A percentile compares a stretch with the other conserved stretches of the same genome.
Conservation (phyloP, 352 stramenopile species). For the Pythium utonaiense region DNA sequence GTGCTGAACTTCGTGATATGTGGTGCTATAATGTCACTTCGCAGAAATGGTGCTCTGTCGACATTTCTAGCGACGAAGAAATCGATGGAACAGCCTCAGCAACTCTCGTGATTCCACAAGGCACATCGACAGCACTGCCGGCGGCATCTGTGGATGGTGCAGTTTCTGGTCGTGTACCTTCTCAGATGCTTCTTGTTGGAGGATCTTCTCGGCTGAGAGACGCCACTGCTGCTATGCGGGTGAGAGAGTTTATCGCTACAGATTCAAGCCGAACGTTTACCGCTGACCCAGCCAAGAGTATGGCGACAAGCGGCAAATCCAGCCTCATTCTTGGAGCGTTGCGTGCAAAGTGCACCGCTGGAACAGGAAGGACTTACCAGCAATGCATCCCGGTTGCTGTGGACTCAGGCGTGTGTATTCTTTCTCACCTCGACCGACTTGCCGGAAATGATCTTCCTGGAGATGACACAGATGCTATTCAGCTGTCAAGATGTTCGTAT, state of each 20-base stretch:
- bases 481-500: slow-evolving; percentile 75
- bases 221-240: slow-evolving; percentile 19
- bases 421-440: slow-evolving; percentile 78
- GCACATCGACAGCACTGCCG: slow-evolving; percentile 46
- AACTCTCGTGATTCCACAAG: slow-evolving; percentile 40
- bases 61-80: slow-evolving; percentile 41
- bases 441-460: slow-evolving; percentile 67
- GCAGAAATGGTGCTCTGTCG: slow-evolving; percentile 60
- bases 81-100: slow-evolving; percentile 46
- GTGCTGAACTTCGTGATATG: slow-evolving; percentile 54
- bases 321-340: slow-evolving; percentile 45
- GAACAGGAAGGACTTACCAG: slow-evolving; percentile 27
- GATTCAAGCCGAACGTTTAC: slow-evolving; percentile 40
- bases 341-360: slow-evolving; percentile 37
- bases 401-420: slow-evolving; percentile 67
- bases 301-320: slow-evolving; percentile 55
- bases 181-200: slow-evolving; percentile 45
- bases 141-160: slow-evolving; percentile 21
- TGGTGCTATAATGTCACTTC: slow-evolving; percentile 75
- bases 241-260: slow-evolving; percentile 31
- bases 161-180: not conserved
- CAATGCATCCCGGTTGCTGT: slow-evolving; percentile 46
- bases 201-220: slow-evolving; percentile 32
- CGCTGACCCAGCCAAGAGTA: slow-evolving; percentile 41
- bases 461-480: slow-evolving; percentile 73